Evolutionary conservation across 352 stramenopile genomes (phyloP), one percentile per base, ranked within the genome.

Genomic region (Phytophthora megakarya): DNA sequence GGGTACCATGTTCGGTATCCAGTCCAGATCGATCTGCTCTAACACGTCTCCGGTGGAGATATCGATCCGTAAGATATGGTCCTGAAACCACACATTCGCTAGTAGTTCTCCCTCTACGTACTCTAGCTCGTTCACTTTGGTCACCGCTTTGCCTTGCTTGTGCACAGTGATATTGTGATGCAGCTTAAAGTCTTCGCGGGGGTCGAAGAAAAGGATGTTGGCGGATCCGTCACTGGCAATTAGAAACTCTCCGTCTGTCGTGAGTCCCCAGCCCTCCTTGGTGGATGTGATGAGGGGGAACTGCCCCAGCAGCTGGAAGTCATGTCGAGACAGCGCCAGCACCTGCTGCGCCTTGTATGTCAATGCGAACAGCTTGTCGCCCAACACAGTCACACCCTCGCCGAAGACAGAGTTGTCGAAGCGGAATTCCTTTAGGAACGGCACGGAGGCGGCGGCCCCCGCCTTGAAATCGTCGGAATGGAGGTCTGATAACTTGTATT

Each of bases 261-360:
- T 92, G 59, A 97, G 86, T 43, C 90, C 90, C 90, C 90, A 97
- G 54, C 90, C 90, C 81, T 97, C 85, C n/a, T 79, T 83, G 10
- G 78, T 96, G 37, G 69, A 80, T 35, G 90, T 97, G 33, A 69
- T 71, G 43, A 95, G 77, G 19, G 78, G 70, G 33, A 87, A 84
- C 37, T 65, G 70, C 37, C 60, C 65, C 35, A 88, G 55, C 35
- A 91, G 67, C 44, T 69, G 55, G 38, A 96, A 88, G 10, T 78
- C 74, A 43, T 55, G 42, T 26, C 79, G 72, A 22, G 88, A 86
- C 23, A 96, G 67, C 67, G 80, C 67, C 19, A 95, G 63, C 25
- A 93, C 49, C 23, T 82, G 65, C 44, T 91, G 60, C 33, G 70
- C 64, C 62, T 90, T 86, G 82, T 94, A 96, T 37, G 88, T 96